Percentiles rank a stretch among this genome's conserved stretches.
Conservation (phyloP, 768 basidiomycete genomes). For the Termitomyces sp. region DNA sequence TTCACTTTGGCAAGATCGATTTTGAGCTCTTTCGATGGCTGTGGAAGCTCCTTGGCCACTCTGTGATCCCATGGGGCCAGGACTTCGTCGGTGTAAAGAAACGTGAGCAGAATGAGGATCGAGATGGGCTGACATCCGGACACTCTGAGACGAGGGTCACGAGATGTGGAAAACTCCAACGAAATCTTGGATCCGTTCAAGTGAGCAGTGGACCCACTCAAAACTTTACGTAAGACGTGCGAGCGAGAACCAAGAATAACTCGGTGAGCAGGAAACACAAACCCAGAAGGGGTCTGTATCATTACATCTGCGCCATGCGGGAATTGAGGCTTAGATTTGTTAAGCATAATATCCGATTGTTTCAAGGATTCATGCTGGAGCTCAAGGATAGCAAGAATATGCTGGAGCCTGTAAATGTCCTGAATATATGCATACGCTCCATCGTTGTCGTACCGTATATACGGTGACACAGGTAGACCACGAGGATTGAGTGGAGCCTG, state of each 20-base stretch:
- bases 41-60: conserved; percentile 42
- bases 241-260: conserved; percentile 65
- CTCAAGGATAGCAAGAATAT: conserved; percentile 30
- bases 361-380: conserved; percentile 24
- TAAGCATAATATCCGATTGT: not conserved
- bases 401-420: conserved; percentile 32
- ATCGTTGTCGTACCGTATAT: conserved; percentile 23
- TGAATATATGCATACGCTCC: conserved; percentile 33
- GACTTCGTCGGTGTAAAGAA: conserved; percentile 85
- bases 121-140: conserved; percentile 61
- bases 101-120: conserved; percentile 72
- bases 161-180: conserved; percentile 21
- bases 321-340: conserved; percentile 16
- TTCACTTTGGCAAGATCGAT: conserved; percentile 49
- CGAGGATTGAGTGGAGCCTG: not conserved
- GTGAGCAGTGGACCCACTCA: conserved; percentile 31
- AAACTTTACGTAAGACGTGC: conserved; percentile 35
- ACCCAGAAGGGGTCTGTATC: conserved; percentile 39
- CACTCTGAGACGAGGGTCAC: conserved; percentile 36
- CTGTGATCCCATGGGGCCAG: conserved; percentile 84
- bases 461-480: not conserved
- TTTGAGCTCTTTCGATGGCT: conserved; percentile 34
- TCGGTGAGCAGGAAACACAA: conserved; percentile 59
- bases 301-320: conserved; percentile 63
- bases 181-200: conserved; percentile 27